These are phyloP conservation scores for Phytomonas serpens DNA, from an alignment of 208 protist species.

Conservation along the genomic window DNA sequence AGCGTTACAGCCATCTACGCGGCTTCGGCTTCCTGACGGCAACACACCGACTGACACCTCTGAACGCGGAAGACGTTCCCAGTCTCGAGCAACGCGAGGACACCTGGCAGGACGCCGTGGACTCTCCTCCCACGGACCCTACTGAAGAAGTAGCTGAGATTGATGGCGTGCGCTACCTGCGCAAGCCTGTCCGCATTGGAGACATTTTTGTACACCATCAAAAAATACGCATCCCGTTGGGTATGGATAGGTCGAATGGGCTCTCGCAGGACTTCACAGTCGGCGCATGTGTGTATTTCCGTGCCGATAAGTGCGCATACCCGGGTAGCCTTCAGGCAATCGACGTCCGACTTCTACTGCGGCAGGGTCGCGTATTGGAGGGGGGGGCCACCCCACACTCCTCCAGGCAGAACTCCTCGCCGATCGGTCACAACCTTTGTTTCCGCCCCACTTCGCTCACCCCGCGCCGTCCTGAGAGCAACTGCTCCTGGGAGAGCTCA, in stretches of 20 bases:
- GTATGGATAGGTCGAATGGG: conserved; percentile 2
- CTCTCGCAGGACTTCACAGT: conserved; percentile 12
- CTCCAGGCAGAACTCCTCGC: background rate
- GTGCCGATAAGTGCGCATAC: conserved; percentile 1
- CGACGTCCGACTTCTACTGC: background rate
- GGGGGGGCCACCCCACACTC: too few species aligned
- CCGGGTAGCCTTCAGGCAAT: background rate
- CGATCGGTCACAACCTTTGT: background rate
- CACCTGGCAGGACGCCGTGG: background rate
- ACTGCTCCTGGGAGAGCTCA: too few species aligned
- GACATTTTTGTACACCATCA: conserved; percentile 51
- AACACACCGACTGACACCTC: conserved; percentile 21
- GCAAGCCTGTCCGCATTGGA: conserved; percentile 23
- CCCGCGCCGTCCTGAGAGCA: too few species aligned
- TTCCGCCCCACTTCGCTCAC: too few species aligned
- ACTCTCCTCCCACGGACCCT: background rate
- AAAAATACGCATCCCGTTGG: conserved; percentile 7
- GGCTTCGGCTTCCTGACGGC: conserved; percentile 58
- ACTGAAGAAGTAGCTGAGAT: conserved; percentile 8
- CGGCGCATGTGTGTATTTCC: conserved; percentile 19
- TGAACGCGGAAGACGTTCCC: background rate
- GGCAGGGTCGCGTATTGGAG: too few species aligned
- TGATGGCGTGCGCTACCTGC: conserved; percentile 15
- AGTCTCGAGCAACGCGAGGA: too few species aligned
- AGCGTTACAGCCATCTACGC: conserved; percentile 58